phyloP scores from a whole-genome alignment of 139 green algal genomes.

The Chlorokybus atmophyticus region DNA sequence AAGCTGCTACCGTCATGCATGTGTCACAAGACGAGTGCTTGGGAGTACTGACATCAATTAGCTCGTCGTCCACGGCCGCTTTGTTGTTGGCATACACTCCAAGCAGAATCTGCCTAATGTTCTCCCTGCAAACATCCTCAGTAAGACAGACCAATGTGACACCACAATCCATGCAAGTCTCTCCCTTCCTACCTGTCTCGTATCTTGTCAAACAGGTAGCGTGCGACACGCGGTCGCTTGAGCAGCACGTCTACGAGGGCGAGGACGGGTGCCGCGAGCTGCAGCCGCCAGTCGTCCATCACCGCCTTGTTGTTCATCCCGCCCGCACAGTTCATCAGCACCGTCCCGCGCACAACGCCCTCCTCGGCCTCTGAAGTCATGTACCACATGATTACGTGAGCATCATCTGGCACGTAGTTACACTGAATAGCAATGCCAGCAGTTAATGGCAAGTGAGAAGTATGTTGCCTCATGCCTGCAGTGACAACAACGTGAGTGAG shows the following conservation, averaged over 20 bases:
- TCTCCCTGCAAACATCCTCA: conserved; percentile 38
- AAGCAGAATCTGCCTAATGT: conserved; percentile 41
- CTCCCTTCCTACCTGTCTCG: conserved; percentile 18
- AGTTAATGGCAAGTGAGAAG: neutral
- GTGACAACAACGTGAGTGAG: too few relatives aligned
- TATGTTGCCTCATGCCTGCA: too few relatives aligned
- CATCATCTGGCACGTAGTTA: too few relatives aligned
- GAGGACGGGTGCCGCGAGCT: conserved; percentile 61
- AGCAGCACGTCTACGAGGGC: conserved; percentile 74
- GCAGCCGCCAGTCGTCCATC: conserved; percentile 65
- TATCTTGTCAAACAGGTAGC: conserved; percentile 54
- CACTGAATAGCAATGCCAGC: neutral
- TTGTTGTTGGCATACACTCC: conserved; percentile 57
- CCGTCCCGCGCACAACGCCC: conserved; percentile 15
- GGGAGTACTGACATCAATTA: conserved; percentile 45
- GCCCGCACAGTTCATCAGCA: conserved; percentile 68
- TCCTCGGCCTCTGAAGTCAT: neutral
- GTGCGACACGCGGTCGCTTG: conserved; percentile 40
- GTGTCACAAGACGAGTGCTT: too few relatives aligned
- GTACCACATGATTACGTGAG: too few relatives aligned
- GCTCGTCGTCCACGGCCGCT: conserved; percentile 64
- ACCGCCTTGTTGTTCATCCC: conserved; percentile 83
- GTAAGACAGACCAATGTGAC: conserved; percentile 1
- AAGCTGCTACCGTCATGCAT: too few relatives aligned
- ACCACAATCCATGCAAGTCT: too few relatives aligned